Evolutionary conservation across 306 rosid genomes (phyloP).

Genomic region (Hippophae gyantsensis): DNA sequence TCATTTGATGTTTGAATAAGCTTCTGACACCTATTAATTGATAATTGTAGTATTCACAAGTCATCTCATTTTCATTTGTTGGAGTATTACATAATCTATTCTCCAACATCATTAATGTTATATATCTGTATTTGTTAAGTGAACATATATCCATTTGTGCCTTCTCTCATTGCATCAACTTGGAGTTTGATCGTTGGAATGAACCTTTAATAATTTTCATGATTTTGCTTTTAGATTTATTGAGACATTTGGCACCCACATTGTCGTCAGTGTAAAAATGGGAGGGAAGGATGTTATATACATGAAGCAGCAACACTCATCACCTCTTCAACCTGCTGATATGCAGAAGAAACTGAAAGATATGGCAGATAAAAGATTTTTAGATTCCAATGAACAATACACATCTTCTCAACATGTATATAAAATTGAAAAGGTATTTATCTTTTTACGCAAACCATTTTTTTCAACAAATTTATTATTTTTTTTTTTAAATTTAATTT

Average conservation of each 20-base stretch:
- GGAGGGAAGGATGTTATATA: slow-evolving; percentile 97
- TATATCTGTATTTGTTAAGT: too few species aligned
- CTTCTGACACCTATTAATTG: too few species aligned
- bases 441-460: background rate
- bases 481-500: slow-evolving; percentile 3
- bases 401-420: slow-evolving; percentile 55
- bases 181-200: background rate
- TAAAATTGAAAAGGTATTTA: slow-evolving; percentile 52
- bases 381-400: slow-evolving; percentile 52
- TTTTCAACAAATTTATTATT: background rate
- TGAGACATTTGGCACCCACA: slow-evolving; percentile 84
- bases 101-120: too few species aligned
- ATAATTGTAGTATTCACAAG: too few species aligned
- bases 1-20: too few species aligned
- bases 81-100: too few species aligned
- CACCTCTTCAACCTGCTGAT: slow-evolving; percentile 80
- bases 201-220: background rate
- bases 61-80: too few species aligned
- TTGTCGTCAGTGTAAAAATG: slow-evolving; percentile 91
- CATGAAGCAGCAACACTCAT: slow-evolving; percentile 91
- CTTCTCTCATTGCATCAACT: too few species aligned
- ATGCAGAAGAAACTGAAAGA: slow-evolving; percentile 84
- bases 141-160: too few species aligned
- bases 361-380: slow-evolving; percentile 80
- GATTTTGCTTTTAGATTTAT: slow-evolving; percentile 52